Evolutionary conservation across 2,329 filamentous ascomycete genomes (phyloP), one percentile per base, ranked within the genome.

Genomic region (Huntiella decipiens): DNA sequence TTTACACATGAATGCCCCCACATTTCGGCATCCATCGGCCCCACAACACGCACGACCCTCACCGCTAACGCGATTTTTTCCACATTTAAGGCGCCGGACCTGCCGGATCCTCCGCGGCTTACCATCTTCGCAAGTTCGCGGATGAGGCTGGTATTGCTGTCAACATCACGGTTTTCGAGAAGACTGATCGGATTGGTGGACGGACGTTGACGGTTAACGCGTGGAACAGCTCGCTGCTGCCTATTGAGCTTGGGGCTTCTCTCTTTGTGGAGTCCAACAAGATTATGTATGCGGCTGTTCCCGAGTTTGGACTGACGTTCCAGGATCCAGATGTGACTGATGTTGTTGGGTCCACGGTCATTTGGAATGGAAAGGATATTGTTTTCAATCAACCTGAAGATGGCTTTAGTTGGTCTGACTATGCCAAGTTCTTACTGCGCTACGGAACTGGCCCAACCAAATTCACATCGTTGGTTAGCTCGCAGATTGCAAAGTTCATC

Each of bases 111-210:
- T 93, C 87, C 2, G 68, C 86, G 2, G 87, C 91, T 1, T 94
- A 91, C 60, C 76, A 88, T 56, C 67, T 98, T 40, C 70, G 71
- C 35, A 74, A 79, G 55, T 87, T 78, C 59, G 80, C 83, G 16
- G 62, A 72, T 3, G 62, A 73, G 48, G 66, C 68, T n/a, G 65
- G 64, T 13, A 60, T 81, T 13, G 63, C 68, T 2, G 57, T 88
- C 49, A 81, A 93, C 53, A 79, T 96, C 54, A 93, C 86, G 16
- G 67, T 98, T 22, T 95, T 88, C 58, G 91, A 98, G 56, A 80
- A 79, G 53, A 77, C 75, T 12, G 60, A 66, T 31, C 83, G 77
- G 53, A 70, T 96, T 38, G 91, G 91, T 28, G 91, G 91, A 6
- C 82, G 91, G 19, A 82, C 82, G 5, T 82, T 87, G 28, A 96